Base-by-base conservation (phyloP, 345 rosid genomes). In the Carallia pectinifolia region DNA sequence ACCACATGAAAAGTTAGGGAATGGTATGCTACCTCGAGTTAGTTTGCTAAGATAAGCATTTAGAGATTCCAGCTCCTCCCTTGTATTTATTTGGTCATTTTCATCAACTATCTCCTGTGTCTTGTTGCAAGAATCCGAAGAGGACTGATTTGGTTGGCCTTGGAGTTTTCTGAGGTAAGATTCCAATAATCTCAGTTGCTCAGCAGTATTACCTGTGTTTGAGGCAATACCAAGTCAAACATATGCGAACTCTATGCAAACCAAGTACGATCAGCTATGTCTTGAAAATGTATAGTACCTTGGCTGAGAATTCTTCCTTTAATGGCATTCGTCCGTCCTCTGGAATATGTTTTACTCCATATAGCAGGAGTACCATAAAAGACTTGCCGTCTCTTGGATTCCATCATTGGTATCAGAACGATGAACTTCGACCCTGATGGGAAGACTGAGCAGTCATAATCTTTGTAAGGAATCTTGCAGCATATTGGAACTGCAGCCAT, bases 91-190 rank as follows among this genome's bases (percentile, higher is more conserved):
- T 66, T 73, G 66, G 54, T 58, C 65, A 53, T 70, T 71, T 71
- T 38, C 12, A 29, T 71, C 60, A 5, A 62, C 50, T 54, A 37
- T 27, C 34, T 50, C 77, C 18, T 62, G 29, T 62, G 15, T 67
- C 66, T 67, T 27, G 13, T 65, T 34, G 40, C 76, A 73, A 74
- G 79, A 67, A 37, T 58, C 75, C 33, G 70, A 61, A 64, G 67
- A 53, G 52, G 64, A 48, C 64, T 61, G 65, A 66, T 47, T 36
- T 16, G 33, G 36, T n/a, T 68, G 77, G 17, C 63, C 67, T 33
- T 71, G 71, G 55, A 85, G 81, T 70, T 90, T 89, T 60, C 80
- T 79, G 39, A 91, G 88, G 83, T 93, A 93, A 56, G 93, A 84
- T 76, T 93, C 87, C 63, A 93, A 84, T 56, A 74, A 71, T 62